These are phyloP conservation scores for Kingdonia uniflora DNA, from an alignment of 164 flowering plant species.

Conservation along the genomic window DNA sequence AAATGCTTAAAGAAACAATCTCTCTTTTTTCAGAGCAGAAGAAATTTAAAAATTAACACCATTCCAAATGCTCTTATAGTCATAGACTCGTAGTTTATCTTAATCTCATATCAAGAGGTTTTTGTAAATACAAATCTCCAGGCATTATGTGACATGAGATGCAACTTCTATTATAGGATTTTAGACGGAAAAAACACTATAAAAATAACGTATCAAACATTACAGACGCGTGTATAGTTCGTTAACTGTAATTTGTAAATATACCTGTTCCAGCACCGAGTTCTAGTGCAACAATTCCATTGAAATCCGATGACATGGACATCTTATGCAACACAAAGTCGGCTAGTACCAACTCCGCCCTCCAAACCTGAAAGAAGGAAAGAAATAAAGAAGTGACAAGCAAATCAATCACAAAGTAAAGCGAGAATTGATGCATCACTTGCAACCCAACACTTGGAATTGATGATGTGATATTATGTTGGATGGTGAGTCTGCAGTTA, in stretches of 20 bases:
- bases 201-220: background rate
- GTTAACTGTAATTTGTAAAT: background rate
- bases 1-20: no score
- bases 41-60: no score
- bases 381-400: background rate
- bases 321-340: constrained; percentile 73
- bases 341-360: constrained; percentile 64
- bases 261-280: constrained; percentile 98
- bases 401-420: background rate
- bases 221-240: background rate
- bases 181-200: background rate
- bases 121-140: no score
- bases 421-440: constrained; percentile 26
- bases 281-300: constrained; percentile 53
- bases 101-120: no score
- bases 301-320: constrained; percentile 44
- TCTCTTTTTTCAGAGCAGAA: no score
- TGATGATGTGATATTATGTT: constrained; percentile 71
- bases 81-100: no score
- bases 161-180: no score
- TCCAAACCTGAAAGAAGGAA: constrained; percentile 60
- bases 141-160: no score
- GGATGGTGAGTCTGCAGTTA: constrained; percentile 34
- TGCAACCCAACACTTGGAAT: constrained; percentile 87
- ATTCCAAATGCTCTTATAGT: no score